Percentiles rank a stretch among this genome's conserved stretches.
phyloP scores from a whole-genome alignment of 805 yeast species.

The Metschnikowia kunwiensis region DNA sequence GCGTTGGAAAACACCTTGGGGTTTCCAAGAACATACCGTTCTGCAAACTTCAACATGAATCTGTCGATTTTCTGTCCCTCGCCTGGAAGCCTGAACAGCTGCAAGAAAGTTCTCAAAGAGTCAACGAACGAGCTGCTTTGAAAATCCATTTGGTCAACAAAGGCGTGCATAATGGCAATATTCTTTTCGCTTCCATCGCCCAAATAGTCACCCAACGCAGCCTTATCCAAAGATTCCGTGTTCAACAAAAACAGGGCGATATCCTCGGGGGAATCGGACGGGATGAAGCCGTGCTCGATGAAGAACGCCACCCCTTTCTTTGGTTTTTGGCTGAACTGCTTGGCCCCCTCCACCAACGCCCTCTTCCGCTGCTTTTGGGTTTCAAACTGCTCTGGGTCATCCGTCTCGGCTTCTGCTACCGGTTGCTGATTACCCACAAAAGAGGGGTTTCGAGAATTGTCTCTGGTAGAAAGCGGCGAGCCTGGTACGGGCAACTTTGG shows the following conservation, averaged over 20 bases:
- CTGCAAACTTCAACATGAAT: conserved; percentile 95
- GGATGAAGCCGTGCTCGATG: conserved; percentile 60
- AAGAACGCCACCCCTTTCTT: conserved; percentile 70
- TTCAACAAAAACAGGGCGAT: conserved; percentile 72
- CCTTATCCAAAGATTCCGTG: conserved; percentile 76
- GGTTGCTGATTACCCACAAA: conserved; percentile 21
- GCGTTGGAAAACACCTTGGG: conserved; percentile 88
- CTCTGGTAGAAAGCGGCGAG: conserved; percentile 24
- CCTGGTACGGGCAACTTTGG: conserved; percentile 13
- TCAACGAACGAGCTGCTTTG: conserved; percentile 67
- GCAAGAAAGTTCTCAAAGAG: conserved; percentile 80
- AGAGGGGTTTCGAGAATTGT: conserved; percentile 32
- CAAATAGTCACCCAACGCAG: conserved; percentile 82
- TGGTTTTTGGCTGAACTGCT: conserved; percentile 80
- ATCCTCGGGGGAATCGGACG: conserved; percentile 55
- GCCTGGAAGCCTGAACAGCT: conserved; percentile 91
- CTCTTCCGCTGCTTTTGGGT: conserved; percentile 79
- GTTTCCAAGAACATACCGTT: conserved; percentile 82
- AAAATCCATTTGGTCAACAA: conserved; percentile 86
- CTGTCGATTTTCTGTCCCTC: conserved; percentile 98
- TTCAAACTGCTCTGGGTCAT: conserved; percentile 84
- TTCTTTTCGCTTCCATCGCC: conserved; percentile 85
- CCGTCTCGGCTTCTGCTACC: conserved; percentile 61
- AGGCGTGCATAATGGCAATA: conserved; percentile 85
- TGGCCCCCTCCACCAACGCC: conserved; percentile 71